Base-by-base conservation (phyloP, 1,284 basidiomycete species). In the Porogramme epimiltina region DNA sequence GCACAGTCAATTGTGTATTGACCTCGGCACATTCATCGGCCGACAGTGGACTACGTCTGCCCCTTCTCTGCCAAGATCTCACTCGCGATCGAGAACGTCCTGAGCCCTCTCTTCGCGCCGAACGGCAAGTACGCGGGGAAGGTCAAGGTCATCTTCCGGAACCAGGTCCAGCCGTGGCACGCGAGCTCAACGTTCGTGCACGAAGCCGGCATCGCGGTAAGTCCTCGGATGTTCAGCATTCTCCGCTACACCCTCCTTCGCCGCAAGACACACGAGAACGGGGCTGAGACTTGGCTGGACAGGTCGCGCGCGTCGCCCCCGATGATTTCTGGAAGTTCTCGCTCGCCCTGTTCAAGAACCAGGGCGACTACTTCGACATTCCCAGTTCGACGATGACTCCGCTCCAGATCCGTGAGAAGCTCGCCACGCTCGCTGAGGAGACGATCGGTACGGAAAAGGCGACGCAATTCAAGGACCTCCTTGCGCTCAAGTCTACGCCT, bases 21-120 rank as follows among this genome's bases (percentile, higher is more conserved):
- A n/a, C n/a, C n/a, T n/a, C n/a, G n/a, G n/a, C n/a, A n/a, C n/a
- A n/a, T n/a, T 8, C 55, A n/a, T n/a, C n/a, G n/a, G n/a, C n/a
- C n/a, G n/a, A n/a, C n/a, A 90, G 88, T 90, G 70, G 93, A 95
- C 72, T 92, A 90, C 66, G 87, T 93, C 61, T 95, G 94, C 66
- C 94, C 94, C 0, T 95, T 82, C 77, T 89, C 86, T 57, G 81
- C 80, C 13, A 91, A 89, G 69, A 63, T 88, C 44, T 73, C 82
- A 3, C 64, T 73, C 19, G 73, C 77, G n/a, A 80, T 91, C 54
- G 80, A 90, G 42, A 71, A 60, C 8, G 73, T 87, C 43, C 71
- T 91, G 44, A 80, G 76, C 55, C 88, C 87, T 18, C 70, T 80
- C 52, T 65, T 90, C 52, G 73, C 72, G 18, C 65, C 75, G 16